Evolutionary conservation across 805 yeast genomes (phyloP).

Genomic region (Saccharomycopsis olivae): DNA sequence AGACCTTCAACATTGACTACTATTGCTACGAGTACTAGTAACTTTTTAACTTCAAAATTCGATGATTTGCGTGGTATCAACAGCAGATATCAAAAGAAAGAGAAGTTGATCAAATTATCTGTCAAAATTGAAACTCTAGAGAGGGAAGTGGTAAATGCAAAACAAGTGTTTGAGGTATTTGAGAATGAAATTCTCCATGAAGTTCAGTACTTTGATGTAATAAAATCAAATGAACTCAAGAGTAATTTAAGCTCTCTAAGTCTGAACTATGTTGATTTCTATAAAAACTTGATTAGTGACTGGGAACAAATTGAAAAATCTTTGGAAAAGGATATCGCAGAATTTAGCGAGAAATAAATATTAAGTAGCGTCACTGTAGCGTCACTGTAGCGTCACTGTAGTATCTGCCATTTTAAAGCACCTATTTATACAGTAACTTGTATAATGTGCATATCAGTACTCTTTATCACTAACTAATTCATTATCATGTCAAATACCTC

Average conservation of each 20-base stretch:
- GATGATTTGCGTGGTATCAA: constrained; percentile 56
- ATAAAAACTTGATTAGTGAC: constrained; percentile 51
- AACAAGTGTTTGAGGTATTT: constrained; percentile 39
- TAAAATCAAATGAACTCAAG: constrained; percentile 70
- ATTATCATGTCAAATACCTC: too few species aligned
- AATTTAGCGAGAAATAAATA: background rate
- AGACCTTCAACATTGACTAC: constrained; percentile 17
- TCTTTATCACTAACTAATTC: too few species aligned
- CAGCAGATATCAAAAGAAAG: constrained; percentile 32
- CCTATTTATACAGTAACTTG: too few species aligned
- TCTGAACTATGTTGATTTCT: constrained; percentile 66
- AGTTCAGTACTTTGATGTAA: constrained; percentile 60
- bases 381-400: too few species aligned
- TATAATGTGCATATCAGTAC: too few species aligned
- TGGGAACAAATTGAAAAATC: constrained; percentile 52
- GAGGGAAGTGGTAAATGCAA: constrained; percentile 41
- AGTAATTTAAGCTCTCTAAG: constrained; percentile 62
- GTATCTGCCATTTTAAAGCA: too few species aligned
- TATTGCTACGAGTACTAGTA: constrained; percentile 22
- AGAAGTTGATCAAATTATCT: constrained; percentile 40
- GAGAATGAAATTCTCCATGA: constrained; percentile 49
- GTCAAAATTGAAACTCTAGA: constrained; percentile 37
- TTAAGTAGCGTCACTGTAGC: too few species aligned
- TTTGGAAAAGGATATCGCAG: constrained; percentile 19
- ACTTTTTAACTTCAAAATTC: constrained; percentile 43